These are phyloP conservation scores for Zancudomyces culisetae DNA, from an alignment of 371 early-diverging fungal species.

Conservation along the genomic window DNA sequence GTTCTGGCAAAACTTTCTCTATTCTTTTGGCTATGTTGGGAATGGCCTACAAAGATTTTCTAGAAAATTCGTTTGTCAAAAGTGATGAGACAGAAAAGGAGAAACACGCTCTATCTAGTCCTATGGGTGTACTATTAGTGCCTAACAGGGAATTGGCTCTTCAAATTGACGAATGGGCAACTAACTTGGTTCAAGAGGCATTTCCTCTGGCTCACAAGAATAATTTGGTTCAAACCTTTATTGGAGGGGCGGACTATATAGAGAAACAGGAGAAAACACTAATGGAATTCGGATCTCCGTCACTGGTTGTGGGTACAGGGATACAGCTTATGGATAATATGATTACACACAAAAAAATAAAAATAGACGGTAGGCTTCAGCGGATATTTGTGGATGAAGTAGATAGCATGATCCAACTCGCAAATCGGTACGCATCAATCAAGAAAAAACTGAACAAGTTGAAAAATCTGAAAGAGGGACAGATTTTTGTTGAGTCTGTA, in stretches of 20 bases:
- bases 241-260: slow-evolving; percentile 2
- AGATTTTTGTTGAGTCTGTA: slow-evolving; percentile 12
- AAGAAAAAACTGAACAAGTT: slow-evolving; percentile 5
- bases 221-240: slow-evolving; percentile 12
- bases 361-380: not conserved
- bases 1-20: slow-evolving; percentile 18
- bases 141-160: slow-evolving; percentile 21
- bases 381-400: slow-evolving; percentile 17
- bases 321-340: slow-evolving; percentile 6
- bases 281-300: slow-evolving; percentile 11
- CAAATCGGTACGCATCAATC: slow-evolving; percentile 7
- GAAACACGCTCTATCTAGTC: slow-evolving; percentile 4
- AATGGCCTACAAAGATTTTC: slow-evolving; percentile 5
- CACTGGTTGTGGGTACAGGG: slow-evolving; percentile 13
- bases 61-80: not conserved
- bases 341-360: not conserved
- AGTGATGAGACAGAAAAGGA: not conserved
- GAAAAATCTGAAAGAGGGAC: slow-evolving; percentile 14
- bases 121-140: slow-evolving; percentile 9
- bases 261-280: slow-evolving; percentile 2
- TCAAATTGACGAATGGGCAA: slow-evolving; percentile 14
- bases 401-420: slow-evolving; percentile 11
- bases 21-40: slow-evolving; percentile 5
- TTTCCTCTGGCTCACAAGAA: slow-evolving; percentile 3
- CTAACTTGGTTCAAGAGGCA: slow-evolving; percentile 1